phyloP scores from a whole-genome alignment of 192 early-diverging fungal species.

The Diversispora epigaea region DNA sequence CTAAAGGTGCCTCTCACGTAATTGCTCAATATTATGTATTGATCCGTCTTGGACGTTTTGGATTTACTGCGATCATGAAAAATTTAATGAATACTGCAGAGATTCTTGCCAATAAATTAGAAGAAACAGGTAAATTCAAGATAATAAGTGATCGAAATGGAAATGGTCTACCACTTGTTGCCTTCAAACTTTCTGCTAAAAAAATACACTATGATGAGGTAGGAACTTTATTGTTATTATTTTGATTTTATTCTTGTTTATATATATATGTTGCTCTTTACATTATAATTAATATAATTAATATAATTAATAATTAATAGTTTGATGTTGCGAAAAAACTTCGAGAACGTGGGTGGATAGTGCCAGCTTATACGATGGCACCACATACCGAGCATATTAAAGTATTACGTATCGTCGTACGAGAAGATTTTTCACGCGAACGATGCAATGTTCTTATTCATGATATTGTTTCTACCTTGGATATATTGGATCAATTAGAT shows the following conservation, averaged over 20 bases:
- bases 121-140: constrained; percentile 59
- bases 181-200: constrained; percentile 51
- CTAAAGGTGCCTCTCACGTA: constrained; percentile 64
- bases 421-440: constrained; percentile 32
- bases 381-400: constrained; percentile 47
- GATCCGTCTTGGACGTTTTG: constrained; percentile 65
- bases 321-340: constrained; percentile 58
- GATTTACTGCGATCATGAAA: constrained; percentile 69
- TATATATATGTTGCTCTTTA: background rate
- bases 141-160: constrained; percentile 49
- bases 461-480: background rate
- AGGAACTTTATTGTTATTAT: background rate
- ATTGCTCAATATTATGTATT: constrained; percentile 86
- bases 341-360: constrained; percentile 72
- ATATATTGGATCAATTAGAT: constrained; percentile 11
- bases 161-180: constrained; percentile 60
- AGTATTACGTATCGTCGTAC: constrained; percentile 67
- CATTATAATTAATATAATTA: background rate
- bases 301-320: no score
- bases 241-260: background rate
- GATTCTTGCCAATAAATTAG: constrained; percentile 52
- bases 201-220: constrained; percentile 39
- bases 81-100: constrained; percentile 57
- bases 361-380: constrained; percentile 74
- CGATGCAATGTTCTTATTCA: background rate